A percentile compares a stretch with the other conserved stretches of the same genome.
Conservation (phyloP, 2,329 filamentous ascomycete genomes). For the Beauveria pseudobassiana region DNA sequence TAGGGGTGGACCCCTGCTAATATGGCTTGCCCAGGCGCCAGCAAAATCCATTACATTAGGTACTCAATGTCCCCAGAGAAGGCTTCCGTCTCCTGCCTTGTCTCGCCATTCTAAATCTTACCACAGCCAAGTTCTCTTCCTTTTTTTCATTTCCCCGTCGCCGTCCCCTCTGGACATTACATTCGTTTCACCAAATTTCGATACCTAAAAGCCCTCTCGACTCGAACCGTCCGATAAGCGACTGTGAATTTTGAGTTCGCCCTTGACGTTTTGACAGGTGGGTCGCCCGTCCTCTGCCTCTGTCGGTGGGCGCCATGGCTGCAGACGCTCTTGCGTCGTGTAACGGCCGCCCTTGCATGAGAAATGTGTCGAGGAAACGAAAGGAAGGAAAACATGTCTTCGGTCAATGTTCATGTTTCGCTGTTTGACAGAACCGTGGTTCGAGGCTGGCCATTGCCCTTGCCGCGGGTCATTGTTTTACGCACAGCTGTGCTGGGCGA, state of each 20-base stretch:
- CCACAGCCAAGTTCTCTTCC: neutral
- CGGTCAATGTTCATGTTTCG: neutral
- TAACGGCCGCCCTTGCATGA: neutral
- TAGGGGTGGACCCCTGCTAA: constrained; percentile 4
- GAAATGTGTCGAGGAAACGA: neutral
- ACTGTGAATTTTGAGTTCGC: neutral
- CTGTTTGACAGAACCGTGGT: neutral
- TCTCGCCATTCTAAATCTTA: neutral
- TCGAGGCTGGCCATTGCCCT: neutral
- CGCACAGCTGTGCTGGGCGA: neutral
- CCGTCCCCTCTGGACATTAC: neutral
- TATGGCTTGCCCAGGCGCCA: neutral
- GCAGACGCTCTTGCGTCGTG: neutral
- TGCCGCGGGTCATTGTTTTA: neutral
- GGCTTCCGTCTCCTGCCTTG: neutral
- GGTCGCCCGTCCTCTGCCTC: neutral
- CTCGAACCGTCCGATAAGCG: neutral
- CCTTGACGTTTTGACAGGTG: constrained; percentile 7
- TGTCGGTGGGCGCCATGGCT: neutral
- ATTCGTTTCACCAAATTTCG: neutral
- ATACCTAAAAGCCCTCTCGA: neutral
- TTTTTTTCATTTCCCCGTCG: neutral
- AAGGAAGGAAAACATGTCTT: neutral
- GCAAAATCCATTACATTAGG: neutral
- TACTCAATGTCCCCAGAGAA: neutral